Conservation (phyloP, 768 basidiomycete species). For the Termitomyces sp. region DNA sequence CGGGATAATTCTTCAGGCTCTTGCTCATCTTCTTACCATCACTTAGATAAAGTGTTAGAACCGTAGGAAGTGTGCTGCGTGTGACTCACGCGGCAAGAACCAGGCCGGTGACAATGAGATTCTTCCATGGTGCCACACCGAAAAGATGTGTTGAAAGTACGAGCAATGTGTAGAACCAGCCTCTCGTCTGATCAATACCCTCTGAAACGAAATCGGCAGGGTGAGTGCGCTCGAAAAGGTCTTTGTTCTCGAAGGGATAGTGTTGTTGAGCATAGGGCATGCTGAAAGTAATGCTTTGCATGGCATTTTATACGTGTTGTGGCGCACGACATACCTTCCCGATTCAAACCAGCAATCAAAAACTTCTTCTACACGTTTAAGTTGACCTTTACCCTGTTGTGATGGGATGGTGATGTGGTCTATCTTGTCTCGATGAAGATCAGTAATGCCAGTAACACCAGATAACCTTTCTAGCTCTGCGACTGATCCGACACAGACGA, state of each 20-base stretch:
- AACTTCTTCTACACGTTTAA: slow-evolving; percentile 93
- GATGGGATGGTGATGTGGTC: slow-evolving; percentile 97
- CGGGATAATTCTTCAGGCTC: slow-evolving; percentile 93
- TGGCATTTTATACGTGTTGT: not conserved
- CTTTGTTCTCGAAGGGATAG: slow-evolving; percentile 97
- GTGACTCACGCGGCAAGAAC: slow-evolving; percentile 83
- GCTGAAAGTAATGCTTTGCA: slow-evolving; percentile 34
- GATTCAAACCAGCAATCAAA: slow-evolving; percentile 99
- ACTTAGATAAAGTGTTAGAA: slow-evolving; percentile 27
- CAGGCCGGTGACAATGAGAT: slow-evolving; percentile 92
- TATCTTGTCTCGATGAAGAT: slow-evolving; percentile 91
- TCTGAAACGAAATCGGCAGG: slow-evolving; percentile 98
- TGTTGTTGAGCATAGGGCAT: slow-evolving; percentile 99
- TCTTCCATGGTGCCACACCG: slow-evolving; percentile 94
- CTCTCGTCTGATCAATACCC: slow-evolving; percentile 97
- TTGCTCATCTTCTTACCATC: slow-evolving; percentile 99
- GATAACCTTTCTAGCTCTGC: slow-evolving; percentile 83
- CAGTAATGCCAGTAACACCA: slow-evolving; percentile 77
- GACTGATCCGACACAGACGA: slow-evolving; percentile 84
- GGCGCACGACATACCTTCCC: slow-evolving; percentile 62
- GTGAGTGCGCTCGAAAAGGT: slow-evolving; percentile 76
- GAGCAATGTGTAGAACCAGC: slow-evolving; percentile 99
- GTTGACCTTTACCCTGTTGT: slow-evolving; percentile 73
- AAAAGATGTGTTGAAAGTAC: slow-evolving; percentile 96
- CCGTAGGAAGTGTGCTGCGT: not conserved